A percentile compares a stretch with the other conserved stretches of the same genome.
phyloP scores from a whole-genome alignment of 441 rosid genomes.

The Adansonia grandidieri region DNA sequence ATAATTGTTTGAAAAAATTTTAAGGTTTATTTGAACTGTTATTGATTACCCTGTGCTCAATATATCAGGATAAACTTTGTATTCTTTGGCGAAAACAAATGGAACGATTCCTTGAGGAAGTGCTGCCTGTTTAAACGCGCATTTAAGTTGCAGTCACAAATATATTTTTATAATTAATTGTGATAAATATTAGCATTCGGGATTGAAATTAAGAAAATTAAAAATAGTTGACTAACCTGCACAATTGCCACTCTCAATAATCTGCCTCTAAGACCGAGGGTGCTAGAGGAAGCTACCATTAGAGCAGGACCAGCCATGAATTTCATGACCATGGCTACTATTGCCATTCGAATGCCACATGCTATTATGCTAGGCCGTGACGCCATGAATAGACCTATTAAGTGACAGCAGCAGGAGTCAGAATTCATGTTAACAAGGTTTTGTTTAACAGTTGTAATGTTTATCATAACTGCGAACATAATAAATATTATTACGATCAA shows the following conservation, averaged over 20 bases:
- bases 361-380: constrained; percentile 67
- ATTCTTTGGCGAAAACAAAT: constrained; percentile 90
- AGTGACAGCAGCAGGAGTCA: neutral
- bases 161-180: neutral
- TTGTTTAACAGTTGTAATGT: neutral
- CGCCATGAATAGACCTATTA: constrained; percentile 87
- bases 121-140: constrained; percentile 59
- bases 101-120: constrained; percentile 93
- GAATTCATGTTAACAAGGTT: neutral
- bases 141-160: neutral
- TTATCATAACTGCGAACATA: neutral
- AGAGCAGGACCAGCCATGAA: constrained; percentile 71
- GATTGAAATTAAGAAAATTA: no score
- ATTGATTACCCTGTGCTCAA: constrained; percentile 71
- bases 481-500: neutral
- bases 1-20: no score
- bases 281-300: constrained; percentile 66
- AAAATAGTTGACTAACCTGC: constrained; percentile 50
- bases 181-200: no score
- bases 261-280: constrained; percentile 53
- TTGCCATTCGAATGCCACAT: constrained; percentile 64
- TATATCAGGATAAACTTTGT: constrained; percentile 77
- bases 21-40: neutral
- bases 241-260: constrained; percentile 62
- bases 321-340: constrained; percentile 58